These are phyloP conservation scores for Rhodosorus marinus DNA, from an alignment of 23 red algal species.

Conservation along the genomic window DNA sequence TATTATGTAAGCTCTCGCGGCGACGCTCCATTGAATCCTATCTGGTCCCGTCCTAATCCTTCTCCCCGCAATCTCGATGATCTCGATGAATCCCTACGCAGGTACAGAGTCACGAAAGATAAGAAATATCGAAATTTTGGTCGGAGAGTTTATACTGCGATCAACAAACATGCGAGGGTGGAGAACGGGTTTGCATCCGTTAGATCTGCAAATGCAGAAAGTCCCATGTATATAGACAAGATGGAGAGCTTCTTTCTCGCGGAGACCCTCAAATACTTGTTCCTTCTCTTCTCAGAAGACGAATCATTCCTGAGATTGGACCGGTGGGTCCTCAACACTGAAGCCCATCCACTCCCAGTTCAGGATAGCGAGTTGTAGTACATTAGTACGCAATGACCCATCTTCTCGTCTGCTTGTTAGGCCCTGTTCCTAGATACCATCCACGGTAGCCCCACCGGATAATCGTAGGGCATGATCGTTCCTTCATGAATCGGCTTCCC, in stretches of 20 bases:
- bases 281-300: constrained; percentile 39
- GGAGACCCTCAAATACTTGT: constrained; percentile 85
- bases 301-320: background rate
- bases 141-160: constrained; percentile 3
- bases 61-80: background rate
- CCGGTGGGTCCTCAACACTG: constrained; percentile 14
- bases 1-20: background rate
- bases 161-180: background rate
- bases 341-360: constrained; percentile 14
- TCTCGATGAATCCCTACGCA: background rate
- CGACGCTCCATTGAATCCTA: background rate
- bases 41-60: background rate
- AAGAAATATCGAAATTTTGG: constrained; percentile 6
- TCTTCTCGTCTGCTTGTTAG: too few relatives aligned
- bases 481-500: too few relatives aligned
- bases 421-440: too few relatives aligned
- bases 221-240: constrained; percentile 4
- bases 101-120: background rate
- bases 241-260: constrained; percentile 51
- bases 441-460: too few relatives aligned
- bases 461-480: too few relatives aligned
- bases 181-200: background rate
- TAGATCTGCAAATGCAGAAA: background rate
- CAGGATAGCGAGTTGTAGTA: background rate
- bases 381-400: too few relatives aligned